Conservation (phyloP, 1,139 yeast species). For the Sugiyamaella sp. region DNA sequence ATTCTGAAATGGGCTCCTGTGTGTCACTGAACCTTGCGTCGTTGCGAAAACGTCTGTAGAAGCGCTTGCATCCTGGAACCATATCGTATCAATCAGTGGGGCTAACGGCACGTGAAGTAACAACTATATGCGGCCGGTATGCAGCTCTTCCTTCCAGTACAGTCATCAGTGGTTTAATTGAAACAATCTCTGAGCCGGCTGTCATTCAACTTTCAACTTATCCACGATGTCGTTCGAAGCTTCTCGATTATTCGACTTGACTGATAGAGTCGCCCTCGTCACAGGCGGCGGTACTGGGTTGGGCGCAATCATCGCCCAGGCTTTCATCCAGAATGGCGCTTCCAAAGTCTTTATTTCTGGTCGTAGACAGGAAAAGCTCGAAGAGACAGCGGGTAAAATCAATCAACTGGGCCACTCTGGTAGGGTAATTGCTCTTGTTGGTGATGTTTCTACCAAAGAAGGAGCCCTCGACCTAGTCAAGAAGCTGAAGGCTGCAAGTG, state of each 20-base stretch:
- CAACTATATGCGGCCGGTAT: too few species aligned
- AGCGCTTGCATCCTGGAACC: too few species aligned
- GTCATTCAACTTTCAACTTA: neutral
- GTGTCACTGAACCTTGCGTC: too few species aligned
- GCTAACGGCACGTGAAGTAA: too few species aligned
- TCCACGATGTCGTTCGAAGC: constrained; percentile 25
- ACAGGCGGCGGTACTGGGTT: constrained; percentile 29
- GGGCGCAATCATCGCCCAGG: constrained; percentile 25
- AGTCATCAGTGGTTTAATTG: too few species aligned
- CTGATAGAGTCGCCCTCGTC: constrained; percentile 25
- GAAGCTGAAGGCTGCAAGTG: constrained; percentile 18
- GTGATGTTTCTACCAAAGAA: constrained; percentile 25
- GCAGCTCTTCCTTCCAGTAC: too few species aligned
- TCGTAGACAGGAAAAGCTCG: constrained; percentile 24
- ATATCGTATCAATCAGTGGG: too few species aligned
- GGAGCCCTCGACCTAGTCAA: constrained; percentile 24
- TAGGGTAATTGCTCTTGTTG: constrained; percentile 26
- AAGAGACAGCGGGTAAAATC: constrained; percentile 24
- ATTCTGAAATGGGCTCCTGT: too few species aligned
- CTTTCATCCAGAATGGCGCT: constrained; percentile 25
- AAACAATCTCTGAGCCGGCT: too few species aligned
- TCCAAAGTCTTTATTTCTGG: constrained; percentile 27
- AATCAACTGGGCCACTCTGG: constrained; percentile 24
- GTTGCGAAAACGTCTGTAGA: too few species aligned
- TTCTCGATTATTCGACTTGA: constrained; percentile 21